A percentile compares a stretch with the other conserved stretches of the same genome.
phyloP scores from a whole-genome alignment of 2,329 filamentous ascomycete species.

The Hortaea sp. region DNA sequence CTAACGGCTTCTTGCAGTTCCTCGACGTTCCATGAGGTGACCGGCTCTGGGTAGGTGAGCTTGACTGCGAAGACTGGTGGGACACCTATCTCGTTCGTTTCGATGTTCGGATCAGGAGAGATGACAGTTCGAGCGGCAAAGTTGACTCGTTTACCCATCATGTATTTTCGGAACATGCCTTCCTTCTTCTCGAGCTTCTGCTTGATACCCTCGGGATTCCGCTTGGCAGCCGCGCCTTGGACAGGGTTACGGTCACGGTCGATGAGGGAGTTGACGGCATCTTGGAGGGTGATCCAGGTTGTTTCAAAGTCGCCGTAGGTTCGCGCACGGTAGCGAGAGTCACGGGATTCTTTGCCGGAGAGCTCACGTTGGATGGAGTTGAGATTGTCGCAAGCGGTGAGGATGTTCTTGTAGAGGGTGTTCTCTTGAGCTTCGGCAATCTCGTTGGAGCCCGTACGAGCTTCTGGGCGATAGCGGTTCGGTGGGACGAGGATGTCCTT shows the following conservation, averaged over 20 bases:
- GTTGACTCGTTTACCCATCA: constrained; percentile 99
- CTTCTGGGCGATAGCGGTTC: constrained; percentile 82
- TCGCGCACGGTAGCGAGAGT: constrained; percentile 40
- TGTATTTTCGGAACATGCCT: constrained; percentile 94
- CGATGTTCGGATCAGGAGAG: constrained; percentile 94
- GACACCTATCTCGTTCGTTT: constrained; percentile 97
- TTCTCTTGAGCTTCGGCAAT: constrained; percentile 81
- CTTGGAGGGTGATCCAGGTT: constrained; percentile 75
- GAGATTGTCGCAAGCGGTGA: constrained; percentile 64
- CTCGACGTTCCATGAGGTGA: constrained; percentile 93
- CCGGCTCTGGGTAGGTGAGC: constrained; percentile 91
- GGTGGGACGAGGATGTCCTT: constrained; percentile 79
- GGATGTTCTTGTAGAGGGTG: constrained; percentile 71
- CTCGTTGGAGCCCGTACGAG: constrained; percentile 66
- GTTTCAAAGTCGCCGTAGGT: constrained; percentile 70
- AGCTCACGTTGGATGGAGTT: constrained; percentile 65
- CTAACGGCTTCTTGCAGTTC: constrained; percentile 94
- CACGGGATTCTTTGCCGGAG: constrained; percentile 31
- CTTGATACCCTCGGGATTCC: constrained; percentile 89
- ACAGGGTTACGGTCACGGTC: constrained; percentile 80
- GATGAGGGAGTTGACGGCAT: constrained; percentile 83
- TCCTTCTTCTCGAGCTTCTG: constrained; percentile 98
- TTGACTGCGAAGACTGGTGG: constrained; percentile 96
- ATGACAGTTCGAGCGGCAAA: constrained; percentile 96
- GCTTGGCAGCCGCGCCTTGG: constrained; percentile 64